These are phyloP conservation scores for Hypholoma fasciculare DNA, from an alignment of 768 basidiomycete genomes.

Conservation along the genomic window DNA sequence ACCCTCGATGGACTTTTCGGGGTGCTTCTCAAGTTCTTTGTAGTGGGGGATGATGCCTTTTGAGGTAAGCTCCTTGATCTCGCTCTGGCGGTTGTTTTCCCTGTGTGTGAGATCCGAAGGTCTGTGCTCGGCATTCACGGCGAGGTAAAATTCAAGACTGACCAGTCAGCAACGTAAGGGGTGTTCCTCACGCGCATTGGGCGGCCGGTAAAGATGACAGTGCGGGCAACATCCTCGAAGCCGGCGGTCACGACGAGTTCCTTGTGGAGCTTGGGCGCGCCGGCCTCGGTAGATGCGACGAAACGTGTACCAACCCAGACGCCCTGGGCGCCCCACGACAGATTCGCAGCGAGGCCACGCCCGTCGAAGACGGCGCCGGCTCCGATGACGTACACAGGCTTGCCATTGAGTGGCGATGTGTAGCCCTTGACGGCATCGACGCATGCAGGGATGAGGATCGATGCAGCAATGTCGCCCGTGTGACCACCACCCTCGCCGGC, in stretches of 20 bases:
- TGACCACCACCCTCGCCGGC: conserved; percentile 90
- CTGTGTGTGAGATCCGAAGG: conserved; percentile 29
- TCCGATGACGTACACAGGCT: conserved; percentile 85
- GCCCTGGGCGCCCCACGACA: conserved; percentile 87
- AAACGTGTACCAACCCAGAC: conserved; percentile 91
- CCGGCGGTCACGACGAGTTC: conserved; percentile 69
- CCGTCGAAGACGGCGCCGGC: conserved; percentile 94
- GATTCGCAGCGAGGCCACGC: conserved; percentile 81
- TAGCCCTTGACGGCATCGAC: conserved; percentile 81
- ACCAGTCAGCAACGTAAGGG: conserved; percentile 86
- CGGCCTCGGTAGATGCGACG: conserved; percentile 79
- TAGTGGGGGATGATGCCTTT: conserved; percentile 82
- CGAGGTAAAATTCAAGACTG: conserved; percentile 17
- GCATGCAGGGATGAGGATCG: conserved; percentile 88
- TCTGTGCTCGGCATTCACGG: neutral
- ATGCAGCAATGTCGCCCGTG: conserved; percentile 83
- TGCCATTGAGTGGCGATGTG: conserved; percentile 77
- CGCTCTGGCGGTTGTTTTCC: conserved; percentile 75
- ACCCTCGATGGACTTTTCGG: conserved; percentile 71
- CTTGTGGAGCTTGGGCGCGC: conserved; percentile 84
- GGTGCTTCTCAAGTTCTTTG: conserved; percentile 73
- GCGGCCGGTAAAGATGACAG: conserved; percentile 88
- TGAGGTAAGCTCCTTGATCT: conserved; percentile 81
- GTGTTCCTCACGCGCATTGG: conserved; percentile 86
- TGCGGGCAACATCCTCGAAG: conserved; percentile 78